phyloP scores from a whole-genome alignment of 2,329 filamentous ascomycete genomes.

The Thelonectria olida region DNA sequence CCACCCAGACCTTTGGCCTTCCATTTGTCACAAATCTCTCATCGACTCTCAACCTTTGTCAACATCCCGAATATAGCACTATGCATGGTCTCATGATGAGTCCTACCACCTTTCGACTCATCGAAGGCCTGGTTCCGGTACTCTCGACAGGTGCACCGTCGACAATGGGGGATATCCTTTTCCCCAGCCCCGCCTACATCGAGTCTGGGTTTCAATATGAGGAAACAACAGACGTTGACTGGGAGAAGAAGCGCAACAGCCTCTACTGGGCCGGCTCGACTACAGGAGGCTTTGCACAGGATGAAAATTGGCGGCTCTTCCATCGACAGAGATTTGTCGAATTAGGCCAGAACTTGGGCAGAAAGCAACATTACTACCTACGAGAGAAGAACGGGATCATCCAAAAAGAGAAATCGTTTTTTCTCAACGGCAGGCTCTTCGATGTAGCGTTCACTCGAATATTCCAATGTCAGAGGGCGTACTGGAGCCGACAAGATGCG shows the following conservation, averaged over 20 bases:
- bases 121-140: conserved; percentile 54
- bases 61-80: conserved; percentile 52
- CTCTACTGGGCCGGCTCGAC: conserved; percentile 68
- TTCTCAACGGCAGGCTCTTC: conserved; percentile 51
- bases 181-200: conserved; percentile 61
- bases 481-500: conserved; percentile 47
- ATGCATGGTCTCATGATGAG: conserved; percentile 57
- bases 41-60: conserved; percentile 51
- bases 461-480: conserved; percentile 52
- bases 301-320: conserved; percentile 49
- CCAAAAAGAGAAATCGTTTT: conserved; percentile 35
- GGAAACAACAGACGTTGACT: conserved; percentile 51
- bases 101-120: conserved; percentile 53
- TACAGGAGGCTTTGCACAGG: conserved; percentile 55
- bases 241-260: conserved; percentile 59
- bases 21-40: conserved; percentile 48
- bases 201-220: conserved; percentile 54
- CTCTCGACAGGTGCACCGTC: conserved; percentile 55
- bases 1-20: conserved; percentile 33
- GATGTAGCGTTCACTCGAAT: conserved; percentile 57
- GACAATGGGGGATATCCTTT: conserved; percentile 61
- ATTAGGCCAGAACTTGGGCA: conserved; percentile 46
- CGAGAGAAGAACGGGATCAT: conserved; percentile 29
- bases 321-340: conserved; percentile 59
- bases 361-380: conserved; percentile 45